phyloP scores from a whole-genome alignment of 306 rosid species.

The Cicer pinnatifidum region DNA sequence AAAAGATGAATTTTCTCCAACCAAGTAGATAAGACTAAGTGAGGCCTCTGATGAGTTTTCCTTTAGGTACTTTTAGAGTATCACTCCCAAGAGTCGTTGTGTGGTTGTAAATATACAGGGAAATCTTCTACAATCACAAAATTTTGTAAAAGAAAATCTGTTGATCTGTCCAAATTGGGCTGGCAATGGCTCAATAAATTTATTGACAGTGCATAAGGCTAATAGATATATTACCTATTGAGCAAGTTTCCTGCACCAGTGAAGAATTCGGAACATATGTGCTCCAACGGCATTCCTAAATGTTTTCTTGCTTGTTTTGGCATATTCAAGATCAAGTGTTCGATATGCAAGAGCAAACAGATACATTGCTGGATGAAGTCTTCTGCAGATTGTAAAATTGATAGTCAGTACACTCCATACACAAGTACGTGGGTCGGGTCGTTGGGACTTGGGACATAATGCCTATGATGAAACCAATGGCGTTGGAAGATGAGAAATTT shows the following conservation, averaged over 20 bases:
- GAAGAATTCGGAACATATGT: conserved; percentile 62
- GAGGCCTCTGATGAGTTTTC: conserved; percentile 41
- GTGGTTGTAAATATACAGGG: conserved; percentile 42
- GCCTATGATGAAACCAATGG: conserved; percentile 15
- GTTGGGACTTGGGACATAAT: conserved; percentile 1
- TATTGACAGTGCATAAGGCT: conserved; percentile 22
- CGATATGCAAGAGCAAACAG: conserved; percentile 89
- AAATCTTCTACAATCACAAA: conserved; percentile 31
- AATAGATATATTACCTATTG: conserved; percentile 43
- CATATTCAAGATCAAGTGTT: conserved; percentile 89
- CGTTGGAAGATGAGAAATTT: conserved; percentile 29
- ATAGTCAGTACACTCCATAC: conserved; percentile 42
- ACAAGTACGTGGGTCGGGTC: conserved; percentile 22
- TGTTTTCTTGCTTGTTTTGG: conserved; percentile 63
- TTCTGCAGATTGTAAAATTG: conserved; percentile 61
- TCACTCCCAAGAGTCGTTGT: conserved; percentile 35
- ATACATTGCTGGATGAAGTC: conserved; percentile 96
- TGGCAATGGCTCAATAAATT: conserved; percentile 19
- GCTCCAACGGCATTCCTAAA: conserved; percentile 56
- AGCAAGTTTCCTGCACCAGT: conserved; percentile 82
- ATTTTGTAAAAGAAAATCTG: conserved; percentile 17
- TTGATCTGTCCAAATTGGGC: conserved; percentile 32
- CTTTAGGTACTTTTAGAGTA: conserved; percentile 24
- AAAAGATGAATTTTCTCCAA: conserved; percentile 34
- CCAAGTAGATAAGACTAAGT: conserved; percentile 29